phyloP scores from a whole-genome alignment of 2,329 filamentous ascomycete genomes.

The Graphiopsis chlorocephala region DNA sequence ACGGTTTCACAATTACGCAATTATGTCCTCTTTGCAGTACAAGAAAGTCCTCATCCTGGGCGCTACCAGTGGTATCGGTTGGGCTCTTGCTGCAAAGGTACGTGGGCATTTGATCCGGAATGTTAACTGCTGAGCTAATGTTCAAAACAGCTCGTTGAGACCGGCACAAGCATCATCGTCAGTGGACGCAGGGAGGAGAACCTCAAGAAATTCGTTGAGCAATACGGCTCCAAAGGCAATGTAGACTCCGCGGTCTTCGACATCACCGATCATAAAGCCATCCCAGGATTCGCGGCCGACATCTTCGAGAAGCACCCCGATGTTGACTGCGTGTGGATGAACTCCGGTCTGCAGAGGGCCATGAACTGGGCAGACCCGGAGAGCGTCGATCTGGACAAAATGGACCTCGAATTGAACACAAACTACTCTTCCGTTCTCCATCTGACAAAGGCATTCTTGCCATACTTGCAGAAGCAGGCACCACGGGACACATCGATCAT shows the following conservation, averaged over 20 bases:
- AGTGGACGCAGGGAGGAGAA: constrained; percentile 53
- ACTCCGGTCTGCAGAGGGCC: constrained; percentile 52
- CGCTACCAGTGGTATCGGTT: constrained; percentile 53
- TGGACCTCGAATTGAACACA: constrained; percentile 49
- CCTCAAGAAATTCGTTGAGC: constrained; percentile 47
- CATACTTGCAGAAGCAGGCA: constrained; percentile 47
- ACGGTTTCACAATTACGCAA: neutral
- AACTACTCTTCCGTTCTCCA: constrained; percentile 52
- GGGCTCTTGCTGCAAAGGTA: constrained; percentile 47
- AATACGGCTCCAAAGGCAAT: constrained; percentile 46
- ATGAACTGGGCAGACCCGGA: constrained; percentile 51
- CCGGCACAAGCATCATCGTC: constrained; percentile 48
- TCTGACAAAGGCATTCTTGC: constrained; percentile 50
- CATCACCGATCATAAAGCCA: constrained; percentile 49
- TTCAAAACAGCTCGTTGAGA: constrained; percentile 38
- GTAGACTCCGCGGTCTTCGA: constrained; percentile 49
- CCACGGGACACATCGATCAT: constrained; percentile 42
- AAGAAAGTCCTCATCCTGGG: constrained; percentile 55
- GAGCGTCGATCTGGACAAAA: constrained; percentile 43
- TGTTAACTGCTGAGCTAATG: neutral
- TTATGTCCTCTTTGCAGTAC: constrained; percentile 40
- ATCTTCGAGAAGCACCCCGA: constrained; percentile 48
- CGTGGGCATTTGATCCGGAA: too few species aligned
- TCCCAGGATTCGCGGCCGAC: constrained; percentile 44
- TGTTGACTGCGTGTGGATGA: constrained; percentile 52